These are phyloP conservation scores for Suillus variegatus DNA, from an alignment of 768 basidiomycete genomes.

Conservation along the genomic window DNA sequence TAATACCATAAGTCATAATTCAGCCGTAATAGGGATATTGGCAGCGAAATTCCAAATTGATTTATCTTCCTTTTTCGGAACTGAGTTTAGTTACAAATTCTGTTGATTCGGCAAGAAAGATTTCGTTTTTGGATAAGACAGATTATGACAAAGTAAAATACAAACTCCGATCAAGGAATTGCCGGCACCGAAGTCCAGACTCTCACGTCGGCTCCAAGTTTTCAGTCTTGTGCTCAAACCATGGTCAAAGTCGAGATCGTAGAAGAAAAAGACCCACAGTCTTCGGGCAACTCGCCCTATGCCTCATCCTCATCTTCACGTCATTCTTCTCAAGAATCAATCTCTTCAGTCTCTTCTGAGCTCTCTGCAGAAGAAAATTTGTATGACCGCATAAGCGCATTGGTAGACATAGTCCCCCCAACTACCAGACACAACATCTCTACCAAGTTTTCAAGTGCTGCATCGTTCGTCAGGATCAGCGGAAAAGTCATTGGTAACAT, in stretches of 20 bases:
- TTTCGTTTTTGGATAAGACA: neutral
- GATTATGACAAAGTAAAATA: constrained; percentile 1
- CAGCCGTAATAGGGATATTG: constrained; percentile 6
- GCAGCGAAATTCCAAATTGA: neutral
- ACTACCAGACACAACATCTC: constrained; percentile 78
- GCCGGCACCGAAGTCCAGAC: constrained; percentile 32
- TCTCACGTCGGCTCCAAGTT: constrained; percentile 17
- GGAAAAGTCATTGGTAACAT: constrained; percentile 80
- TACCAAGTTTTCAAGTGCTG: constrained; percentile 58
- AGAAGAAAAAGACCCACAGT: constrained; percentile 71
- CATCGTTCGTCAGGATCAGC: constrained; percentile 63
- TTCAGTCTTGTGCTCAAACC: constrained; percentile 20
- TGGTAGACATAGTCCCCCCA: constrained; percentile 96
- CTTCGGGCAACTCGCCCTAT: constrained; percentile 62
- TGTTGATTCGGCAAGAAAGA: neutral
- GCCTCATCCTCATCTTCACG: constrained; percentile 73
- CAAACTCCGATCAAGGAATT: constrained; percentile 6
- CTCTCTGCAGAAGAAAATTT: constrained; percentile 76
- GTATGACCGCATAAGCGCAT: constrained; percentile 84
- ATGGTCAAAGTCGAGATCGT: constrained; percentile 97
- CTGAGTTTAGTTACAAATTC: constrained; percentile 1
- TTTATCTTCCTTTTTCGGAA: neutral
- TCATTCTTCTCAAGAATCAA: constrained; percentile 66
- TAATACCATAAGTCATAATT: constrained; percentile 8
- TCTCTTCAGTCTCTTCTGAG: constrained; percentile 79